A percentile compares a stretch with the other conserved stretches of the same genome.
Evolutionary conservation across 495 filamentous ascomycete genomes (phyloP).

Genomic region (Hamigera avellanea): DNA sequence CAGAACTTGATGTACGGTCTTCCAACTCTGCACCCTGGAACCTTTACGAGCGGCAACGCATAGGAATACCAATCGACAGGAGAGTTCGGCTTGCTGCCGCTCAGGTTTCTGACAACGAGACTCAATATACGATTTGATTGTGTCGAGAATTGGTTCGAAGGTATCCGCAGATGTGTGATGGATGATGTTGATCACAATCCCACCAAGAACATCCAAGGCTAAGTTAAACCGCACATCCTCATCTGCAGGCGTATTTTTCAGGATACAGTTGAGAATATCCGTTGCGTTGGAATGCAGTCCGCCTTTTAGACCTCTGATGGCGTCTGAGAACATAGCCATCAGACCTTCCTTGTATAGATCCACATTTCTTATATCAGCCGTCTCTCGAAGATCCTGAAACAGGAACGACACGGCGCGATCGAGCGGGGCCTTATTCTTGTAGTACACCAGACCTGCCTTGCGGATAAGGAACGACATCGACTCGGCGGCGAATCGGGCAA

Average conservation of each 20-base stretch:
- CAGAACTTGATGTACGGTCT: conserved; percentile 44
- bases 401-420: conserved; percentile 55
- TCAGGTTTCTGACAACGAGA: conserved; percentile 16
- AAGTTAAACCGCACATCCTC: conserved; percentile 33
- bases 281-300: conserved; percentile 70
- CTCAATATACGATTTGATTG: conserved; percentile 40
- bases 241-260: conserved; percentile 37
- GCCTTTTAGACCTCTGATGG: conserved; percentile 70
- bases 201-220: conserved; percentile 54
- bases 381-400: conserved; percentile 50
- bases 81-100: conserved; percentile 35
- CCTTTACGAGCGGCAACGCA: conserved; percentile 68
- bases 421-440: conserved; percentile 57
- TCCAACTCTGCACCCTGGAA: conserved; percentile 62
- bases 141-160: conserved; percentile 45
- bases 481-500: conserved; percentile 85
- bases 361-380: conserved; percentile 37
- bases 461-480: conserved; percentile 87
- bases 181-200: conserved; percentile 64
- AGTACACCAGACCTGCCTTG: conserved; percentile 66
- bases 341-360: conserved; percentile 66
- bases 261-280: conserved; percentile 54
- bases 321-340: conserved; percentile 82
- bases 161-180: conserved; percentile 68
- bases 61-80: conserved; percentile 52